Evolutionary conservation across 352 stramenopile genomes (phyloP), one percentile per base, ranked within the genome.

Genomic region (Chrysophaeum taylorii): DNA sequence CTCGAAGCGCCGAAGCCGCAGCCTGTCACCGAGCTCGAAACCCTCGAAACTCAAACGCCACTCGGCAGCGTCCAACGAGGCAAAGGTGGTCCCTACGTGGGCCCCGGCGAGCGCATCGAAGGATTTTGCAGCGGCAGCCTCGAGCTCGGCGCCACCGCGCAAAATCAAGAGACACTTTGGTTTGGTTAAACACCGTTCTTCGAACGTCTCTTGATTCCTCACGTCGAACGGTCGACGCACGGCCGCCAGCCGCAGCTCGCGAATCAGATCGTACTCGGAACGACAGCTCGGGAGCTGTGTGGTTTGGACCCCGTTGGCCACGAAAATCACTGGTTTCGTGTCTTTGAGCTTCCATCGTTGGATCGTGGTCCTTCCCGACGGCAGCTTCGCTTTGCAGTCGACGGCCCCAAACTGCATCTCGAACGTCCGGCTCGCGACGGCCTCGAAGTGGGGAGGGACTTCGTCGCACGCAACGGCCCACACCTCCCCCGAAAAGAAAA

Each of bases 401-500:
- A 66, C 41, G 41, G 41, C 14, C 41, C 41, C 41, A 48, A 48
- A 48, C 41, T 48, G 41, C 41, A 21, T 48, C 41, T 21, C 14
- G 41, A 21, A 48, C 41, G 41, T 48, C 14, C 14, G 14, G 41
- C 41, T 21, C 21, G 14, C 14, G 41, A 48, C 14, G 21, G 21
- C 14, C 14, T 21, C 41, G 14, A 21, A 48, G 14, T 48, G 14
- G 14, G 14, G 21, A 21, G 14, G 14, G 14, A 14, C 41, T 48
- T 48, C 41, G 14, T 48, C 41, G 36, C 31, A 66, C 57, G 57
- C 57, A 36, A 66, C 57, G 57, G 33, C 35, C 57, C 57, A 66
- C 33, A 66, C 57, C 15, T 66, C 57, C 33, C 57, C 57, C 33
- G 14, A 27, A 36, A 66, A 66, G 57, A 66, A 66, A 36, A 66